Evolutionary conservation across 345 rosid species (phyloP).

Genomic region (Melaleuca alternifolia): DNA sequence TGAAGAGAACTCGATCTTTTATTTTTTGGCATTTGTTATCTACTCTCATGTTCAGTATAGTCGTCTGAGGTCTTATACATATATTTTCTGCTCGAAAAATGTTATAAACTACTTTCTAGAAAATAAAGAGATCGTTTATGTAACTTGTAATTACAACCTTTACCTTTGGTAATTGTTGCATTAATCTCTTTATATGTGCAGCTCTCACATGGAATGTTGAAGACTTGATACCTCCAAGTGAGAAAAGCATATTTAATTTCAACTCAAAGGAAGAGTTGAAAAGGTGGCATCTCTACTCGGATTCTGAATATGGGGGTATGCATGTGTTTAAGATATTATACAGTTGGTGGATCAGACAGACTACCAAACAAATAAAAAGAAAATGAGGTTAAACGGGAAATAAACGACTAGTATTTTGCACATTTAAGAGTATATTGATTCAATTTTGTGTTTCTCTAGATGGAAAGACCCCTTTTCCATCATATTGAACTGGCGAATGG

Average conservation of each 20-base stretch:
- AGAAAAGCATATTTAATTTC: slow-evolving; percentile 63
- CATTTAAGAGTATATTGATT: background rate
- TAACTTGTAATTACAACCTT: background rate
- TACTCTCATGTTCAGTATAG: background rate
- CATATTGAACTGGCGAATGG: background rate
- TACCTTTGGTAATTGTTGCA: background rate
- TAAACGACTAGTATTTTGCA: background rate
- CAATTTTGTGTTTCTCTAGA: background rate
- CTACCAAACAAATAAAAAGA: background rate
- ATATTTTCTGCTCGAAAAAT: background rate
- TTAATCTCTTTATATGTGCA: slow-evolving; percentile 9
- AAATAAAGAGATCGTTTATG: background rate
- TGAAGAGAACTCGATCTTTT: background rate
- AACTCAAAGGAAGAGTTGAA: slow-evolving; percentile 68
- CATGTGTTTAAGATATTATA: background rate
- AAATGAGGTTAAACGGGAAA: background rate
- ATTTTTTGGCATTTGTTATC: background rate
- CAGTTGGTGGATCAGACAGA: background rate
- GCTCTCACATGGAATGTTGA: slow-evolving; percentile 84
- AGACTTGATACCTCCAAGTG: slow-evolving; percentile 73
- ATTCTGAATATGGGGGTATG: slow-evolving; percentile 89
- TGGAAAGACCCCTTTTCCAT: background rate
- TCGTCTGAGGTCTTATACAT: background rate
- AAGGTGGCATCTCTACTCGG: slow-evolving; percentile 89
- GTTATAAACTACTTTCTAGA: background rate